Conservation (phyloP, 768 basidiomycete species). For the Hortiboletus flavorubellus region DNA sequence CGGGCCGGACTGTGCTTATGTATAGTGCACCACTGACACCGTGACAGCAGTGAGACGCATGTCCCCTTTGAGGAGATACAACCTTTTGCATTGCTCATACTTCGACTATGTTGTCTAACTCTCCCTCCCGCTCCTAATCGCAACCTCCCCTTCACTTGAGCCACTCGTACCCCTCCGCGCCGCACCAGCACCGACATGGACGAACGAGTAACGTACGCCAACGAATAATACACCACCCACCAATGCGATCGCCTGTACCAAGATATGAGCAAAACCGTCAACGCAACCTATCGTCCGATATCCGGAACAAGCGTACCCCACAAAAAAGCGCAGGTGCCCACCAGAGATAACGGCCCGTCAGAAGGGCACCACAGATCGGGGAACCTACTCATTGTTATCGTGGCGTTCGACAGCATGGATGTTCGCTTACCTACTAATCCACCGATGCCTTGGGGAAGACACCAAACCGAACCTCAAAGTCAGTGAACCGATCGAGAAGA, state of each 20-base stretch:
- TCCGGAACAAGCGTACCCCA: slow-evolving; percentile 29
- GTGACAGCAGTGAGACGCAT: no score
- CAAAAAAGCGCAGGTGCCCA: slow-evolving; percentile 55
- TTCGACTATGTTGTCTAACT: no score
- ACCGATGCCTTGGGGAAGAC: slow-evolving; percentile 20
- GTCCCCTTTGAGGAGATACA: no score
- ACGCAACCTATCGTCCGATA: no score
- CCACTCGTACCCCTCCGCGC: no score
- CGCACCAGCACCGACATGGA: background rate
- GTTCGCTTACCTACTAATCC: slow-evolving; percentile 16
- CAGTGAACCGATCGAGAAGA: no score
- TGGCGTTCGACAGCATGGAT: background rate
- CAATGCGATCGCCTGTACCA: slow-evolving; percentile 10
- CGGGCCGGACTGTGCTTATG: no score
- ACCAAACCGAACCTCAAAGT: no score
- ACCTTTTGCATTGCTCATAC: no score
- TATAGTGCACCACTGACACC: no score
- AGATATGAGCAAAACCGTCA: background rate
- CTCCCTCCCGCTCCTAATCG: background rate
- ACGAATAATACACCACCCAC: slow-evolving; percentile 4
- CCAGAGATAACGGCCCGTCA: slow-evolving; percentile 50
- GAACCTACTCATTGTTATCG: slow-evolving; percentile 36
- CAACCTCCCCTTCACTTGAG: background rate
- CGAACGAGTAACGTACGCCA: slow-evolving; percentile 12
- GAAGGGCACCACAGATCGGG: slow-evolving; percentile 55